Evolutionary conservation across 495 filamentous ascomycete genomes (phyloP).

Genomic region (Neurospora sp.): DNA sequence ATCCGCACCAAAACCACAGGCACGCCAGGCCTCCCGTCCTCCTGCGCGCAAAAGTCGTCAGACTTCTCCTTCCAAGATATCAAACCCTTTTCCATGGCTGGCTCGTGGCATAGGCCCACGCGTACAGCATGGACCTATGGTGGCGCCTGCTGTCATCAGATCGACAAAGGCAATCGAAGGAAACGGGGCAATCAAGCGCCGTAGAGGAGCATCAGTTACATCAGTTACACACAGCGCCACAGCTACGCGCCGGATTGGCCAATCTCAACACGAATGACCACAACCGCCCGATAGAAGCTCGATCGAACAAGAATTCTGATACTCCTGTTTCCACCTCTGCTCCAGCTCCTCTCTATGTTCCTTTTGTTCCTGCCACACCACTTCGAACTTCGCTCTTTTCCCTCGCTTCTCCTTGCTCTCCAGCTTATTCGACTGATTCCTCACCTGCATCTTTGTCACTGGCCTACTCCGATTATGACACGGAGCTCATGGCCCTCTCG

Average conservation of each 20-base stretch:
- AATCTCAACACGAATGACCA: not conserved
- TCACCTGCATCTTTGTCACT: not conserved
- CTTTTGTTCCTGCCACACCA: not conserved
- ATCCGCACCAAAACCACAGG: not conserved
- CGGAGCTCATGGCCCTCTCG: not conserved
- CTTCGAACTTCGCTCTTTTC: not conserved
- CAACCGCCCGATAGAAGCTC: not conserved
- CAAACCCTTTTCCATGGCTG: not conserved
- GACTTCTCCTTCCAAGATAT: not conserved
- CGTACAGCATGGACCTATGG: not conserved
- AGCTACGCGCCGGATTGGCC: not conserved
- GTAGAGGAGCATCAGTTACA: not conserved
- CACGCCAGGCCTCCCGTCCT: not conserved
- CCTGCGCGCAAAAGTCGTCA: not conserved
- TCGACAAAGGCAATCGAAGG: not conserved
- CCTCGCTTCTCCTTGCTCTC: not conserved
- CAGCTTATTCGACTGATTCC: not conserved
- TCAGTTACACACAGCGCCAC: not conserved
- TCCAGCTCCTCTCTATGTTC: not conserved
- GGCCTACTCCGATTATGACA: not conserved
- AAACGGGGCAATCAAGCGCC: not conserved
- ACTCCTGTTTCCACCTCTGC: not conserved
- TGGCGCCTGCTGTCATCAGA: not conserved
- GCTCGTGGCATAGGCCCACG: not conserved
- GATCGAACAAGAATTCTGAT: not conserved